Conservation (phyloP, 1,284 basidiomycete genomes). For the Fistulina hepatica region DNA sequence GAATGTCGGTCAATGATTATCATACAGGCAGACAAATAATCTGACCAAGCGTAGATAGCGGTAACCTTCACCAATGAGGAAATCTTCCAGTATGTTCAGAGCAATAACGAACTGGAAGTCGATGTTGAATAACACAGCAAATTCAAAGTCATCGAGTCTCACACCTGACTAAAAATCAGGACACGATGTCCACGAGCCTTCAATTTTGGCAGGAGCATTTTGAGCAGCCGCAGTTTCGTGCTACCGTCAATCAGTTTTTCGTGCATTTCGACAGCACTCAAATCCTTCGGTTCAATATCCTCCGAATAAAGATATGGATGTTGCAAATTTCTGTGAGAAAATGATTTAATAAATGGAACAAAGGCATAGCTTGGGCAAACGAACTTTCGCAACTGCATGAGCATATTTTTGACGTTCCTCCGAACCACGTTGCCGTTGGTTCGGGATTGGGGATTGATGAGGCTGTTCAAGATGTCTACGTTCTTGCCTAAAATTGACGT, state of each 20-base stretch:
- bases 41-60: slow-evolving; percentile 82
- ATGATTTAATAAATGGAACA: slow-evolving; percentile 9
- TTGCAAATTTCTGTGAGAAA: slow-evolving; percentile 54
- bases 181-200: slow-evolving; percentile 87
- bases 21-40: slow-evolving; percentile 12
- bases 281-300: slow-evolving; percentile 68
- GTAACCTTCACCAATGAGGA: slow-evolving; percentile 80
- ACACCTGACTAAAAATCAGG: slow-evolving; percentile 94
- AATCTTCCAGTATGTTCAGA: slow-evolving; percentile 88
- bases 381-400: slow-evolving; percentile 82
- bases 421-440: slow-evolving; percentile 23
- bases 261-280: slow-evolving; percentile 56
- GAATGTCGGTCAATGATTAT: slow-evolving; percentile 7
- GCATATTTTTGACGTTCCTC: slow-evolving; percentile 62
- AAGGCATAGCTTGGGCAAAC: slow-evolving; percentile 16
- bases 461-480: slow-evolving; percentile 47
- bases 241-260: slow-evolving; percentile 77
- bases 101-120: slow-evolving; percentile 84
- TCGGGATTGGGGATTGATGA: slow-evolving; percentile 29
- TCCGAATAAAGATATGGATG: slow-evolving; percentile 84
- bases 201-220: slow-evolving; percentile 75
- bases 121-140: slow-evolving; percentile 1
- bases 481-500: slow-evolving; percentile 46
- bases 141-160: slow-evolving; percentile 14
- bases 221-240: slow-evolving; percentile 80